phyloP scores from a whole-genome alignment of 177 flowering plant genomes.

The Vitis hybrid region DNA sequence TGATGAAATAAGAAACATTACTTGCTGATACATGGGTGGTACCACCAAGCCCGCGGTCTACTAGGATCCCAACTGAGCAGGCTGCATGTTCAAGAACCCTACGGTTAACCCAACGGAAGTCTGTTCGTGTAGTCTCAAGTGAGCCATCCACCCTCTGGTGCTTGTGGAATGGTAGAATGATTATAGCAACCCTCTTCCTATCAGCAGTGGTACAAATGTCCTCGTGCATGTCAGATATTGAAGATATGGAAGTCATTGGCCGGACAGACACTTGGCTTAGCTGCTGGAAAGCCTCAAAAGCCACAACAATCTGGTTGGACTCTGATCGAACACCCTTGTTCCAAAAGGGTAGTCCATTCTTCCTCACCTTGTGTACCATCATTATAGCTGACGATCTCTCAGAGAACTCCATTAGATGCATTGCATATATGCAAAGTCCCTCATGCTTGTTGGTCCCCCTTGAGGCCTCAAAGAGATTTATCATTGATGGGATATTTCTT shows the following conservation, averaged over 20 bases:
- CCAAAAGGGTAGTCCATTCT: conserved; percentile 67
- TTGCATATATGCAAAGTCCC: conserved; percentile 49
- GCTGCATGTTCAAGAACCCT: conserved; percentile 67
- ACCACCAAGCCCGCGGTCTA: conserved; percentile 87
- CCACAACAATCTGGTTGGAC: conserved; percentile 48
- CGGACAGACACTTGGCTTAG: conserved; percentile 50
- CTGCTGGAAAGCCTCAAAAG: conserved; percentile 55
- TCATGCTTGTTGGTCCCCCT: conserved; percentile 45
- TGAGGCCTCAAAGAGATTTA: conserved; percentile 59
- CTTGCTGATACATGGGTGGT: conserved; percentile 54
- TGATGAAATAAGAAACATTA: conserved; percentile 37
- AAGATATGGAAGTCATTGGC: conserved; percentile 62
- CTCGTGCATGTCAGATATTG: conserved; percentile 46
- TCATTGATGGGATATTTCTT: conserved; percentile 47
- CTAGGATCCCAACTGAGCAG: conserved; percentile 73
- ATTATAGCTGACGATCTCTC: conserved; percentile 69
- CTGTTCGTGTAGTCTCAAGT: conserved; percentile 55
- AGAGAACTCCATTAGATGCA: conserved; percentile 71
- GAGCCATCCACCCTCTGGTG: conserved; percentile 63
- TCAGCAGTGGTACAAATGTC: conserved; percentile 53
- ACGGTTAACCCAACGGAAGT: conserved; percentile 45
- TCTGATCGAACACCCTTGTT: conserved; percentile 26
- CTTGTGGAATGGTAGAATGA: conserved; percentile 78
- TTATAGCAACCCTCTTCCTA: conserved; percentile 41
- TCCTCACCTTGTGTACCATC: conserved; percentile 65